phyloP scores from a whole-genome alignment of 768 basidiomycete species.

The Mycena olivaceomarginata region DNA sequence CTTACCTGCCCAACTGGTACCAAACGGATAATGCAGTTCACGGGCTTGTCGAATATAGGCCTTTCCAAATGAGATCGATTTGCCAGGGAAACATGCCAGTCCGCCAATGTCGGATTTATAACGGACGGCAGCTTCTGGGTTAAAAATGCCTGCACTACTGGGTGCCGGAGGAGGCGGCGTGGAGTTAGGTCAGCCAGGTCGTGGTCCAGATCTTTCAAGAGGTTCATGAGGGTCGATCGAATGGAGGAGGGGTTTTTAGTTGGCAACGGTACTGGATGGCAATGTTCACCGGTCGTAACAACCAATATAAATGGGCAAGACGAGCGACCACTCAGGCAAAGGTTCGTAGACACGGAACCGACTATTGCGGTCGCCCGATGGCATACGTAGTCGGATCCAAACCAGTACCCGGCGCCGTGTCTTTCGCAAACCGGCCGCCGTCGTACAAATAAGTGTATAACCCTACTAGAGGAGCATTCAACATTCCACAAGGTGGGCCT shows the following conservation, averaged over 20 bases:
- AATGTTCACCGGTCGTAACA: no score
- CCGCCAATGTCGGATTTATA: not conserved
- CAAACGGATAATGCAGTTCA: conserved; percentile 1
- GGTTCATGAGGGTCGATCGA: not conserved
- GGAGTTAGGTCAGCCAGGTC: conserved; percentile 8
- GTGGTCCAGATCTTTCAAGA: not conserved
- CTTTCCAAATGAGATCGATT: conserved; percentile 4
- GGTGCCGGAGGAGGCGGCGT: not conserved
- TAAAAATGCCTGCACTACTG: not conserved
- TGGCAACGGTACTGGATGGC: conserved; percentile 16
- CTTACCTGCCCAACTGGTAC: conserved; percentile 12
- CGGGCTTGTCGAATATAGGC: conserved; percentile 12
- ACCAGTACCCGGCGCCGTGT: no score
- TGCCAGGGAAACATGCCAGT: not conserved
- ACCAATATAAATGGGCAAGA: no score
- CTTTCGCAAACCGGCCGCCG: no score
- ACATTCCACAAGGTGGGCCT: no score
- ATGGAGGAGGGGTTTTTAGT: not conserved
- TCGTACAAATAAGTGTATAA: no score
- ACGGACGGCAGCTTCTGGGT: not conserved
- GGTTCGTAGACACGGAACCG: no score
- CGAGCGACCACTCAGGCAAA: no score
- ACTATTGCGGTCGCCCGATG: no score
- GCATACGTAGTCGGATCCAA: no score
- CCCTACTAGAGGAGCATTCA: no score